Base-by-base conservation (phyloP, 2,329 filamentous ascomycete genomes). In the Penicillium sp. region DNA sequence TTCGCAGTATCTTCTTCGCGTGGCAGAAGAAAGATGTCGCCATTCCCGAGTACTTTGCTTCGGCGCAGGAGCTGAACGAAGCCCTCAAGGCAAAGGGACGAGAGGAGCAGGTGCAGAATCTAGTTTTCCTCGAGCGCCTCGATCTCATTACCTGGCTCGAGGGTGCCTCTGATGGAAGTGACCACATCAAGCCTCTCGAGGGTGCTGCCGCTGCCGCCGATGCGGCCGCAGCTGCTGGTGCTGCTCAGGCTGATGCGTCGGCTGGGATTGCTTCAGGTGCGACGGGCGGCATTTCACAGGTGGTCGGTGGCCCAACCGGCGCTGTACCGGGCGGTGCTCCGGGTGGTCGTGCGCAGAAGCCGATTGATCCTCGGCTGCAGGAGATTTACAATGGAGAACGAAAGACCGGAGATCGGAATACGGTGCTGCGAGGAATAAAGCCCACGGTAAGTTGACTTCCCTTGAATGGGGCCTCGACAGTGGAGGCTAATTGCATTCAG, bases 1-100 rank as follows among this genome's bases (percentile, higher is more conserved):
- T 98, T 58, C 89, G 93, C 65, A 93, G 86, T 67, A 91, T 96
- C 70, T 96, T 91, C 75, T 95, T 97, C 65, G 89, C 89, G 46
- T 98, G 89, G 89, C 77, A 87, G 62, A 94, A 96, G 72, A 89
- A 89, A 68, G 91, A 97, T 73, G 82, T 86, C 45, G 82, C 86
- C 44, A 89, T 95, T 56, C 86, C 87, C 9, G 89, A 95, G 60
- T 97, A 97, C 77, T 93, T 96, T 69, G 81, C 86, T 22, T 85
- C 86, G 0, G 87, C 88, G 11, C 84, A 86, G 60, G 78, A 83
- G 57, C 77, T 97, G 46, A 95, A 95, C 66, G 84, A 87, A 41
- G 83, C 89, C 62, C 76, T 96, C 22, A 68, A 67, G 36, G 59
- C 68, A 39, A 68, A 65, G 47, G 57, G 58, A 60, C 65, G 52